Evolutionary conservation across 1,284 basidiomycete species (phyloP).

Genomic region (Fomitopsis betulina): DNA sequence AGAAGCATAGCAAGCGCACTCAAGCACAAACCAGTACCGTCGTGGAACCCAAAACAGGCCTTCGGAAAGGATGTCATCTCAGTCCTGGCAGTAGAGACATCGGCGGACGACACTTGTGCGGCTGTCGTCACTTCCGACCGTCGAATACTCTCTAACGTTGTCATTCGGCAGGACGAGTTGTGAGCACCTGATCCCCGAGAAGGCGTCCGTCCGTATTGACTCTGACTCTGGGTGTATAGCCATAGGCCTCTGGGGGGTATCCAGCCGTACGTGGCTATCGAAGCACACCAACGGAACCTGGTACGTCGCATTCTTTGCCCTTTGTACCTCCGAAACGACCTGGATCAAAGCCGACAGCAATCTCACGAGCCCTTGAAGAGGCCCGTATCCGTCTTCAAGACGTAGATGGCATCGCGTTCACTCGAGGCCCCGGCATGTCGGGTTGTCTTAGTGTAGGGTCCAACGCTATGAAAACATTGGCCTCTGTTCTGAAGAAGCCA

Average conservation of each 20-base stretch:
- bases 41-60: background rate
- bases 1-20: too few species aligned
- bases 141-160: conserved; percentile 75
- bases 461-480: conserved; percentile 78
- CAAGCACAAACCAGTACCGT: background rate
- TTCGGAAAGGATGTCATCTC: conserved; percentile 31
- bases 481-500: conserved; percentile 73
- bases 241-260: conserved; percentile 78
- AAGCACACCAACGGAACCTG: conserved; percentile 75
- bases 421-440: conserved; percentile 84
- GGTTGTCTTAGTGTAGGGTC: conserved; percentile 78
- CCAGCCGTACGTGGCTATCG: conserved; percentile 73
- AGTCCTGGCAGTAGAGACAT: conserved; percentile 80
- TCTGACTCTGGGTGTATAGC: conserved; percentile 33
- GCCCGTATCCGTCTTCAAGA: conserved; percentile 56
- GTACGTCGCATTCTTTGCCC: conserved; percentile 33
- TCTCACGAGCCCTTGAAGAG: conserved; percentile 61
- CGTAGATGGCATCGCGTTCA: conserved; percentile 87
- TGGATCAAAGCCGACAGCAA: conserved; percentile 61
- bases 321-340: background rate
- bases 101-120: conserved; percentile 88
- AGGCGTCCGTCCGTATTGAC: background rate
- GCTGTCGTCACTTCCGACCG: conserved; percentile 71
- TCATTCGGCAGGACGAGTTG: conserved; percentile 73
- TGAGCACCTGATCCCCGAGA: conserved; percentile 25